Conservation (phyloP, 208 protist species). For the Leishmania gerbilli region DNA sequence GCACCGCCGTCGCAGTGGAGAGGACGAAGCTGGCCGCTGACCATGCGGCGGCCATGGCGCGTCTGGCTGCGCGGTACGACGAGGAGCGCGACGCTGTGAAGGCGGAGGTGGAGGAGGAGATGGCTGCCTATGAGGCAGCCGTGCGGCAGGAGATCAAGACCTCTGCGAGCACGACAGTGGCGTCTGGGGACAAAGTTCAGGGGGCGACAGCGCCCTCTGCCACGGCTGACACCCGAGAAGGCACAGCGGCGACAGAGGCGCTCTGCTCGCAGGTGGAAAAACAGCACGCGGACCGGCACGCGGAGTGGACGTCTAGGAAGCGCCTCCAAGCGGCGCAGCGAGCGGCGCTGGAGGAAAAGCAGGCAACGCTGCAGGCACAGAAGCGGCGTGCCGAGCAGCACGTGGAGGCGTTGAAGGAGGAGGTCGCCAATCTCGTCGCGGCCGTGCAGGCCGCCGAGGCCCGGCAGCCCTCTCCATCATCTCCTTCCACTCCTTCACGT, state of each 20-base stretch:
- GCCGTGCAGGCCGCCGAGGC: background rate
- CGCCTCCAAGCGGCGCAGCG: slow-evolving; percentile 8
- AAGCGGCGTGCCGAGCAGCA: slow-evolving; percentile 18
- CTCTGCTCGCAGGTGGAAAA: slow-evolving; percentile 17
- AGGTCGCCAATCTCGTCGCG: slow-evolving; percentile 9
- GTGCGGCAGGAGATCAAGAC: slow-evolving; percentile 35
- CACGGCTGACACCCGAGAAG: slow-evolving; percentile 7
- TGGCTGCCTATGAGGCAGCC: slow-evolving; percentile 44
- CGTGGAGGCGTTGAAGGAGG: slow-evolving; percentile 9
- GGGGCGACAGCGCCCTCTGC: background rate
- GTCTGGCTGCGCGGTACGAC: slow-evolving; percentile 35
- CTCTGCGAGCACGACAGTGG: background rate
- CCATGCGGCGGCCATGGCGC: slow-evolving; percentile 29
- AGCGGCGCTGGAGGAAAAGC: slow-evolving; percentile 7
- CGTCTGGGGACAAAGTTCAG: background rate
- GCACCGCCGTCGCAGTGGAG: slow-evolving; percentile 40
- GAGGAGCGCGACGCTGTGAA: slow-evolving; percentile 50
- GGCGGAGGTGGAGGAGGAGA: slow-evolving; percentile 68
- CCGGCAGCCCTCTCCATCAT: background rate
- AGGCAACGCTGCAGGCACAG: slow-evolving; percentile 7
- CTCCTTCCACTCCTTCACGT: slow-evolving; percentile 2
- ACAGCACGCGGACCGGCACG: slow-evolving; percentile 22
- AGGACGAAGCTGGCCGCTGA: slow-evolving; percentile 33
- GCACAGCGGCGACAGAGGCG: slow-evolving; percentile 1
- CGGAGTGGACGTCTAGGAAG: slow-evolving; percentile 9